These are phyloP conservation scores for Psilocybe tampanensis DNA, from an alignment of 768 basidiomycete genomes.

Conservation along the genomic window DNA sequence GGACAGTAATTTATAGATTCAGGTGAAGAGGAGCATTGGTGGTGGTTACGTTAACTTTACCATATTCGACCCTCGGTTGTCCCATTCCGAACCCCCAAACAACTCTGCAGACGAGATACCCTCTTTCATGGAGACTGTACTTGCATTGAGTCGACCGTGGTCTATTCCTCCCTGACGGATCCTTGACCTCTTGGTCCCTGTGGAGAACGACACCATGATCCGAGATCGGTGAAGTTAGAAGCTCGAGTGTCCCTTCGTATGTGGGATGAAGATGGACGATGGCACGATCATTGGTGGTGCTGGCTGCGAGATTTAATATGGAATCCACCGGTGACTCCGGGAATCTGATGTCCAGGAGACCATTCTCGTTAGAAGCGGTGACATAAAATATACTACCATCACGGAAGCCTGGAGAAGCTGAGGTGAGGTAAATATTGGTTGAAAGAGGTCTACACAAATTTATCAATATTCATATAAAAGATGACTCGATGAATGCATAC, in stretches of 20 bases:
- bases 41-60: too few relatives aligned
- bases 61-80: too few relatives aligned
- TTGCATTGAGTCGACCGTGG: neutral
- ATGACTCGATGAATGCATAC: too few relatives aligned
- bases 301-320: slow-evolving; percentile 27
- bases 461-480: too few relatives aligned
- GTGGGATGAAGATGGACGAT: slow-evolving; percentile 32
- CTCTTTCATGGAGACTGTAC: neutral
- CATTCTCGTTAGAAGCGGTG: slow-evolving; percentile 35
- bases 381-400: slow-evolving; percentile 34
- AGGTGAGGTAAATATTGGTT: too few relatives aligned
- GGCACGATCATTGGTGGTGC: slow-evolving; percentile 38
- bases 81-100: too few relatives aligned
- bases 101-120: too few relatives aligned
- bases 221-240: slow-evolving; percentile 15
- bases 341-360: slow-evolving; percentile 28
- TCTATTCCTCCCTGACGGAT: slow-evolving; percentile 23
- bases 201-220: slow-evolving; percentile 3
- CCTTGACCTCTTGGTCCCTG: slow-evolving; percentile 13
- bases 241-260: slow-evolving; percentile 40
- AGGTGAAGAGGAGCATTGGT: too few relatives aligned
- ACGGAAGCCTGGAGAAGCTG: neutral
- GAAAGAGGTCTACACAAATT: too few relatives aligned
- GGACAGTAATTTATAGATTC: too few relatives aligned
- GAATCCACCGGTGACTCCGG: slow-evolving; percentile 35